Evolutionary conservation across 768 basidiomycete genomes (phyloP), one percentile per base, ranked within the genome.

Genomic region (Agrocybe praecox): DNA sequence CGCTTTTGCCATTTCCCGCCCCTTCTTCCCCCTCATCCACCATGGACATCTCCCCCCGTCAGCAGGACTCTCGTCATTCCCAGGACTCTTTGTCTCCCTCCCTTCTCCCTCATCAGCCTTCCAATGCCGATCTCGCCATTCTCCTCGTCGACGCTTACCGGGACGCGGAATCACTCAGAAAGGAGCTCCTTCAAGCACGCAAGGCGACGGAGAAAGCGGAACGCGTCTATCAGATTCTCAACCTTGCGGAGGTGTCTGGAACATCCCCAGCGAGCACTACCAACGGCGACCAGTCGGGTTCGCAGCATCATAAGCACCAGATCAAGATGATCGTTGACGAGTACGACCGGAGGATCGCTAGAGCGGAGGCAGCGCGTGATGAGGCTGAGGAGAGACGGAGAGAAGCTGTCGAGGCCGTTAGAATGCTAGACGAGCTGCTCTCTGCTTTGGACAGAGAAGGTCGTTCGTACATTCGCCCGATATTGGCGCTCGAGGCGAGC

Each of bases 161-260:
- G 61, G 85, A 88, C 45, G 66, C 71, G 33, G 87, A 88, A 11
- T 12, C 51, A 19, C 77, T 88, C 46, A 74, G 77, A 18, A 74
- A 73, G 33, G 83, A 88, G 55, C 80, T 88, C 59, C 56, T 64
- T 1, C 17, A 60, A 0, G 57, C 71, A 0, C 67, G 69, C 29
- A 78, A 76, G 52, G 78, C 85, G 45, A 80, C 81, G 0, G 86
- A 86, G 43, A 77, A 81, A 59, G 76, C 81, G 0, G 88, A 88
- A 49, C 74, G 80, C 1, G 70, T 75, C 44, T 36, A 59, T 29
- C 52, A 67, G 10, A 61, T 70, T 1, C 59, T 74, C 36, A 63
- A 64, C 18, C 59, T 56, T 21, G 58, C 67, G 49, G 60, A 47
- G n/a, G 57, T 59, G 56, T 34, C 50, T 18, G 50, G 64, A 2